Evolutionary conservation across 2,329 filamentous ascomycete species (phyloP).

Genomic region (Monascus ruber): DNA sequence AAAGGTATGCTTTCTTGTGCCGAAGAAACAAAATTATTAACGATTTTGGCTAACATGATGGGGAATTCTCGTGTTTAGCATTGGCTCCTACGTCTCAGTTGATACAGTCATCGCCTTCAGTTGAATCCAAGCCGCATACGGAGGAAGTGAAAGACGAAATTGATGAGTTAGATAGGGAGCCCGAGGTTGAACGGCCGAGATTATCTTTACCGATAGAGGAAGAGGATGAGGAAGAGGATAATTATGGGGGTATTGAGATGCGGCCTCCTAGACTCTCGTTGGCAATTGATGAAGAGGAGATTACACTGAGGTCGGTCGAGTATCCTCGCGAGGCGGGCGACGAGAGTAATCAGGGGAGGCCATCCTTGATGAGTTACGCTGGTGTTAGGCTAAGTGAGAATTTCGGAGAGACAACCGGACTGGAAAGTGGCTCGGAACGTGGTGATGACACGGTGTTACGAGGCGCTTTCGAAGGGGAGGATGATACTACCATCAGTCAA

Average conservation of each 20-base stretch:
- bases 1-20: conserved; percentile 27
- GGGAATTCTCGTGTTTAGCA: conserved; percentile 18
- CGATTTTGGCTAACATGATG: background rate
- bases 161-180: conserved; percentile 39
- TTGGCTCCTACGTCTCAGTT: conserved; percentile 39
- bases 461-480: conserved; percentile 24
- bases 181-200: conserved; percentile 30
- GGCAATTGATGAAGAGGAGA: conserved; percentile 35
- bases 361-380: conserved; percentile 34
- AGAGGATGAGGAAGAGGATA: conserved; percentile 28
- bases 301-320: conserved; percentile 31
- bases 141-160: conserved; percentile 23
- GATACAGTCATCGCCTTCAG: conserved; percentile 36
- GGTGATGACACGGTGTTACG: conserved; percentile 29
- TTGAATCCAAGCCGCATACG: conserved; percentile 11
- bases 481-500: conserved; percentile 27
- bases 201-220: conserved; percentile 38
- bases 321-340: conserved; percentile 31
- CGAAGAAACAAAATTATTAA: background rate
- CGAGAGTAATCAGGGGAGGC: conserved; percentile 24
- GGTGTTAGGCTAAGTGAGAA: conserved; percentile 37
- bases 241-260: conserved; percentile 29
- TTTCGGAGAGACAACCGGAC: conserved; percentile 37
- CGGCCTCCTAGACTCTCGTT: conserved; percentile 28
- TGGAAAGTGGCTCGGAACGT: conserved; percentile 32